Percentiles rank a stretch among this genome's conserved stretches.
These are phyloP conservation scores for Mycothermus thermophilus DNA, from an alignment of 495 filamentous ascomycete species.

Conservation along the genomic window DNA sequence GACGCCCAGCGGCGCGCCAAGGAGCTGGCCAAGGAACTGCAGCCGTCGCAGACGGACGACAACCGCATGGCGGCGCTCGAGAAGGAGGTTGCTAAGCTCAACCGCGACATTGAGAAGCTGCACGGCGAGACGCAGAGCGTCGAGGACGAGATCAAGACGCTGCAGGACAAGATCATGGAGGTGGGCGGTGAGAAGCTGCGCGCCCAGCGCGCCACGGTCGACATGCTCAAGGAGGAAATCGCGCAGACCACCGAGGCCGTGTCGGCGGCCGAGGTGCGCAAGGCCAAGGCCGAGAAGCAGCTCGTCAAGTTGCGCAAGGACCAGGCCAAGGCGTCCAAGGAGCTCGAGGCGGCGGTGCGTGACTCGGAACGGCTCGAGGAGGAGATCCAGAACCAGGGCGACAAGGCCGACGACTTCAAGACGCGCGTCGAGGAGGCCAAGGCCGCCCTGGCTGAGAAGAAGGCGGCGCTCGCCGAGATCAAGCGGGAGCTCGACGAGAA, in stretches of 20 bases:
- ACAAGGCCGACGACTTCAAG: conserved; percentile 55
- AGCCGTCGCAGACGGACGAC: conserved; percentile 67
- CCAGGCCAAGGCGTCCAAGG: conserved; percentile 55
- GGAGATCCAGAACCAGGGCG: conserved; percentile 62
- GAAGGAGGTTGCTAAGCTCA: conserved; percentile 59
- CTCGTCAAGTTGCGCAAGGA: conserved; percentile 76
- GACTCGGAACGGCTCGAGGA: conserved; percentile 64
- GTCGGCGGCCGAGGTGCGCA: conserved; percentile 69
- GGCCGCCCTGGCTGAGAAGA: conserved; percentile 65
- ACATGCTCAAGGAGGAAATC: conserved; percentile 78
- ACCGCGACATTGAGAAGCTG: conserved; percentile 67
- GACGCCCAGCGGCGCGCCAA: conserved; percentile 73
- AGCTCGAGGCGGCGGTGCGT: conserved; percentile 52
- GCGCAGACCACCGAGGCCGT: conserved; percentile 64
- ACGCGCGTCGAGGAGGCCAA: conserved; percentile 75
- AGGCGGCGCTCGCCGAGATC: conserved; percentile 59
- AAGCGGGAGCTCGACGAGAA: conserved; percentile 82
- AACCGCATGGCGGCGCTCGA: conserved; percentile 52
- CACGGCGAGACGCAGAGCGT: conserved; percentile 68
- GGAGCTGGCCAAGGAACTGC: conserved; percentile 67
- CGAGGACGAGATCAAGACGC: conserved; percentile 76
- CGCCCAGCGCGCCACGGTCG: conserved; percentile 85
- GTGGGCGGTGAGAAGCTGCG: conserved; percentile 86
- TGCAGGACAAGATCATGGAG: conserved; percentile 97
- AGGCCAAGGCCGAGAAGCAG: conserved; percentile 84